Evolutionary conservation across 2,329 filamentous ascomycete species (phyloP).

Genomic region (Neospermospora avenae): DNA sequence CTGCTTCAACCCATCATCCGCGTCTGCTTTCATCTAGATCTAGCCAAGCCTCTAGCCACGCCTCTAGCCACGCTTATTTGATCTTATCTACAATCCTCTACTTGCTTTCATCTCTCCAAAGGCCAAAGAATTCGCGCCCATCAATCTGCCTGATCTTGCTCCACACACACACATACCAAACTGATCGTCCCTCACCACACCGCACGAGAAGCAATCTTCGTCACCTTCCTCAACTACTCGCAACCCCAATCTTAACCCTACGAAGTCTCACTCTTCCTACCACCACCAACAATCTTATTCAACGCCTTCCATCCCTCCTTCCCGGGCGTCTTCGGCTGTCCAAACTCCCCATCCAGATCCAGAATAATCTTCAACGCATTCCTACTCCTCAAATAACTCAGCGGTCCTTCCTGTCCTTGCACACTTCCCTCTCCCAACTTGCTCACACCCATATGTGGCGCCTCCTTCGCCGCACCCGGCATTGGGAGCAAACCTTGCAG

Average conservation of each 20-base stretch:
- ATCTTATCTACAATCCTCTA: no score
- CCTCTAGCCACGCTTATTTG: no score
- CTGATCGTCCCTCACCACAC: no score
- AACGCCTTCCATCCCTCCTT: constrained; percentile 31
- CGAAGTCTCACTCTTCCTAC: constrained; percentile 1
- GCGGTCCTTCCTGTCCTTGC: constrained; percentile 32
- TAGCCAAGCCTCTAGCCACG: no score
- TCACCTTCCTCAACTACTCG: background rate
- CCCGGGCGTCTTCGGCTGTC: constrained; percentile 40
- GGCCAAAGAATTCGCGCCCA: no score
- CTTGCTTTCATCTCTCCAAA: no score
- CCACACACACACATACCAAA: no score
- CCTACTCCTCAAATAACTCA: constrained; percentile 67
- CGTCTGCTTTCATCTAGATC: no score
- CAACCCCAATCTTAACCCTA: background rate
- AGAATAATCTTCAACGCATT: constrained; percentile 96
- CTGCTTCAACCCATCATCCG: no score
- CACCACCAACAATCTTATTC: constrained; percentile 31
- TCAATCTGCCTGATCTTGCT: no score
- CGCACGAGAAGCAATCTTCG: no score
- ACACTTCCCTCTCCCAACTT: constrained; percentile 55
- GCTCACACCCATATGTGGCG: constrained; percentile 51
- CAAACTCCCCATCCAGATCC: constrained; percentile 92
- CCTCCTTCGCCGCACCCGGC: constrained; percentile 58
- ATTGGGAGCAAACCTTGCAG: constrained; percentile 78